A percentile compares a stretch with the other conserved stretches of the same genome.
Conservation (phyloP, 2,329 filamentous ascomycete species). For the Phialophora expanda region DNA sequence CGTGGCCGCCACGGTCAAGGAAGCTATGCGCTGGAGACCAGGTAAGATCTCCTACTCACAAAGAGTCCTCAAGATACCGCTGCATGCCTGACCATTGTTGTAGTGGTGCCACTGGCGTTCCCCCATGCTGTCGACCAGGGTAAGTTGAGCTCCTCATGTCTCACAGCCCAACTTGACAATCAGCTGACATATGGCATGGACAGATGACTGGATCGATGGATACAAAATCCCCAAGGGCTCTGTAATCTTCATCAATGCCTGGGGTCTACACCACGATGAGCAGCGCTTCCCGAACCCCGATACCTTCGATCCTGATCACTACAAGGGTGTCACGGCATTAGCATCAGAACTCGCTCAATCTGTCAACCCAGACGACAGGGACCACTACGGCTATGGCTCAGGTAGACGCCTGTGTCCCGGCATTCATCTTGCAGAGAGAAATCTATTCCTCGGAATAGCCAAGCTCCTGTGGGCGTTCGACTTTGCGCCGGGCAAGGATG, state of each 20-base stretch:
- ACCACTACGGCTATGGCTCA: conserved; percentile 43
- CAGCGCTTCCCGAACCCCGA: conserved; percentile 41
- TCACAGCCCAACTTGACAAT: conserved; percentile 28
- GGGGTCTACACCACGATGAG: conserved; percentile 45
- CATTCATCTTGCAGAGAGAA: conserved; percentile 44
- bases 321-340: conserved; percentile 42
- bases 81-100: conserved; percentile 4
- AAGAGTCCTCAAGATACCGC: not conserved
- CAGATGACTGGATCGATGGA: conserved; percentile 51
- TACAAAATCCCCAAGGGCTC: conserved; percentile 55
- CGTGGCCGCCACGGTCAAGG: conserved; percentile 44
- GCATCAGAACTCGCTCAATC: conserved; percentile 46
- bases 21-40: conserved; percentile 49
- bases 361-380: conserved; percentile 40
- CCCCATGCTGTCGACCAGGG: conserved; percentile 50
- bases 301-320: conserved; percentile 45
- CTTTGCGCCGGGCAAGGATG: conserved; percentile 38
- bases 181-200: conserved; percentile 33
- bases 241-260: conserved; percentile 52
- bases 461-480: conserved; percentile 45
- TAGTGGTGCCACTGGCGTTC: conserved; percentile 52
- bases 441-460: conserved; percentile 41
- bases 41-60: not conserved
- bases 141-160: conserved; percentile 19
- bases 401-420: conserved; percentile 45